A percentile compares a stretch with the other conserved stretches of the same genome.
Conservation (phyloP, 2,329 filamentous ascomycete species). For the Phaeophleospora eucalypticola region DNA sequence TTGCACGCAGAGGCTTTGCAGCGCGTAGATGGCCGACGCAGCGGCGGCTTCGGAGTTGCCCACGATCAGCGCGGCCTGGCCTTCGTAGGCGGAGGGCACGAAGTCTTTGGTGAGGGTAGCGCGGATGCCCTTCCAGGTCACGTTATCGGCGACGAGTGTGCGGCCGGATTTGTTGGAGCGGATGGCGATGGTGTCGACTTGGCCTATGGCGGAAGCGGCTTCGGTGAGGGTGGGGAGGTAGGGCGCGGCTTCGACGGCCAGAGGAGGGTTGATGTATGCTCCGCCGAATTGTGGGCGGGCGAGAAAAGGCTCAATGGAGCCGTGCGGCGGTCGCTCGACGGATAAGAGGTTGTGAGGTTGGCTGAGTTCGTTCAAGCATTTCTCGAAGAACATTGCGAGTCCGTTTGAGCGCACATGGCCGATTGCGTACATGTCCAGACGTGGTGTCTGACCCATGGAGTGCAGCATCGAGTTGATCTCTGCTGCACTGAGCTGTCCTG, state of each 20-base stretch:
- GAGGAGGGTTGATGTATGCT: slow-evolving; percentile 72
- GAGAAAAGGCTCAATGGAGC: slow-evolving; percentile 67
- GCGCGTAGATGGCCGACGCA: slow-evolving; percentile 71
- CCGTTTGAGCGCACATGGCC: slow-evolving; percentile 68
- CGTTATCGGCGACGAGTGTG: slow-evolving; percentile 72
- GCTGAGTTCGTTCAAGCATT: slow-evolving; percentile 57
- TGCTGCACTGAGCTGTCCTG: slow-evolving; percentile 78
- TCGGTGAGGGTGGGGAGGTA: slow-evolving; percentile 67
- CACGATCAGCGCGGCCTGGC: slow-evolving; percentile 70
- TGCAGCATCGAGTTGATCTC: slow-evolving; percentile 79
- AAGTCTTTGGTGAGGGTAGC: slow-evolving; percentile 77
- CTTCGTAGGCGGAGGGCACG: slow-evolving; percentile 75
- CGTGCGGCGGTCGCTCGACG: slow-evolving; percentile 65
- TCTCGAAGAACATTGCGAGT: slow-evolving; percentile 81
- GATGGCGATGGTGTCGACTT: slow-evolving; percentile 76
- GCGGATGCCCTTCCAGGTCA: slow-evolving; percentile 79
- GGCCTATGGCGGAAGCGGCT: slow-evolving; percentile 71
- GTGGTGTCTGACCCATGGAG: slow-evolving; percentile 74
- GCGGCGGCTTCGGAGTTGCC: slow-evolving; percentile 71
- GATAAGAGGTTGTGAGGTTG: slow-evolving; percentile 76
- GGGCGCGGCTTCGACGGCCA: slow-evolving; percentile 49
- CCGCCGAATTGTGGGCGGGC: slow-evolving; percentile 74
- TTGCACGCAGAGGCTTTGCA: slow-evolving; percentile 69
- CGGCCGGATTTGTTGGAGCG: slow-evolving; percentile 48
- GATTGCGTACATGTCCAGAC: slow-evolving; percentile 75